Conservation (phyloP, 768 basidiomycete genomes). For the Neoboletus brunneissimus region DNA sequence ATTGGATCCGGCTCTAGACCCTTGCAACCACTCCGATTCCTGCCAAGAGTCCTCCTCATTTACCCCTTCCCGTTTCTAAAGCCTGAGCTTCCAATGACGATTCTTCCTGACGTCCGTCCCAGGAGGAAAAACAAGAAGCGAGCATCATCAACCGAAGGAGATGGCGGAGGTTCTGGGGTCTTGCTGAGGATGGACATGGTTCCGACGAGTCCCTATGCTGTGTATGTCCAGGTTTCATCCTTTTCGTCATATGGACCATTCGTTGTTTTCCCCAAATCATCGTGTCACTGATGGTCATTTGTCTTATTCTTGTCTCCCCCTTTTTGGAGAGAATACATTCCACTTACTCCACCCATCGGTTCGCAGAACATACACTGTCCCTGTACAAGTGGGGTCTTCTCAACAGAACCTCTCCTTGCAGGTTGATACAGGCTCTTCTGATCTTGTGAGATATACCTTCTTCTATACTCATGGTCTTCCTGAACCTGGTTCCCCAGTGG, state of each 20-base stretch:
- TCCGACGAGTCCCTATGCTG: slow-evolving; percentile 51
- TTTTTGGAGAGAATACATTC: neutral
- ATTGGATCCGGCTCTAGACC: neutral
- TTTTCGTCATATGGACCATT: neutral
- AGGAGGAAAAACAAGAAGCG: slow-evolving; percentile 12
- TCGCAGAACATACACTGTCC: slow-evolving; percentile 62
- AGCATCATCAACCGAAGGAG: slow-evolving; percentile 35
- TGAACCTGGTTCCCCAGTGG: slow-evolving; percentile 50
- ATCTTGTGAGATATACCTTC: slow-evolving; percentile 52
- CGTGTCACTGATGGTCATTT: neutral
- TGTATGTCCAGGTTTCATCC: slow-evolving; percentile 37
- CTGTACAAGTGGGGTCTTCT: slow-evolving; percentile 49
- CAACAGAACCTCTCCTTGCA: slow-evolving; percentile 59
- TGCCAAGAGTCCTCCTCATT: neutral
- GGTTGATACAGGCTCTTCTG: slow-evolving; percentile 80
- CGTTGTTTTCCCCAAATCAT: neutral
- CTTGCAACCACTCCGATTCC: neutral
- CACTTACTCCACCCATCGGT: neutral
- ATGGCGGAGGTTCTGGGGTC: slow-evolving; percentile 51
- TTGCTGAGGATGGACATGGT: slow-evolving; percentile 57
- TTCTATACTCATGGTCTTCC: neutral
- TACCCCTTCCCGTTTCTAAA: neutral
- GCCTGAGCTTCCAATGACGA: slow-evolving; percentile 10
- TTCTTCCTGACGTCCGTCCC: slow-evolving; percentile 3
- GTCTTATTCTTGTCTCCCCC: neutral